Percentiles rank a stretch among this genome's conserved stretches.
Evolutionary conservation across 1,139 yeast genomes (phyloP).

Genomic region (Yamadazyma songkhlaensis): DNA sequence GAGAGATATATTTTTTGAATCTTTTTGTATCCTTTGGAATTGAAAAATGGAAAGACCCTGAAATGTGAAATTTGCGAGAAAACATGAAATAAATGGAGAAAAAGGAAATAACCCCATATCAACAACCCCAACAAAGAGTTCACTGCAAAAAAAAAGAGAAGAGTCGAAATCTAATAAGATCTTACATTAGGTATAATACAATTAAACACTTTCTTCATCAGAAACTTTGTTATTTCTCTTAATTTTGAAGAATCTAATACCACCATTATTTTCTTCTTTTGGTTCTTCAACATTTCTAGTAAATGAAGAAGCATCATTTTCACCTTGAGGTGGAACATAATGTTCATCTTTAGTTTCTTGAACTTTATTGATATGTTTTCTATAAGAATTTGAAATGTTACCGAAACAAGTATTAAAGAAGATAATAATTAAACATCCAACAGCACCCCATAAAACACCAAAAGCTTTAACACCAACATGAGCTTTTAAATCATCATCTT

Average conservation of each 20-base stretch:
- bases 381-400: constrained; percentile 46
- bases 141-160: no score
- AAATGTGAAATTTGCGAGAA: no score
- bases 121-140: no score
- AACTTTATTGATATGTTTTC: constrained; percentile 41
- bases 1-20: no score
- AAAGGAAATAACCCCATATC: no score
- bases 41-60: no score
- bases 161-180: no score
- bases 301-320: constrained; percentile 45
- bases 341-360: constrained; percentile 19
- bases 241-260: constrained; percentile 75
- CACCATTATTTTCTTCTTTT: constrained; percentile 45
- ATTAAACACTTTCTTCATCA: constrained; percentile 61
- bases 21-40: no score
- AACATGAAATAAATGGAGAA: no score
- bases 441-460: constrained; percentile 72
- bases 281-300: constrained; percentile 37
- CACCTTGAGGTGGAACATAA: constrained; percentile 13
- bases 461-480: constrained; percentile 55
- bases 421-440: constrained; percentile 49
- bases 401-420: constrained; percentile 57
- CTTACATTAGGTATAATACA: constrained; percentile 8
- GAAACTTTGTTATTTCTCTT: constrained; percentile 62
- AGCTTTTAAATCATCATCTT: constrained; percentile 37